Conservation (phyloP, 2,329 filamentous ascomycete species). For the Apiospora malaysiana region DNA sequence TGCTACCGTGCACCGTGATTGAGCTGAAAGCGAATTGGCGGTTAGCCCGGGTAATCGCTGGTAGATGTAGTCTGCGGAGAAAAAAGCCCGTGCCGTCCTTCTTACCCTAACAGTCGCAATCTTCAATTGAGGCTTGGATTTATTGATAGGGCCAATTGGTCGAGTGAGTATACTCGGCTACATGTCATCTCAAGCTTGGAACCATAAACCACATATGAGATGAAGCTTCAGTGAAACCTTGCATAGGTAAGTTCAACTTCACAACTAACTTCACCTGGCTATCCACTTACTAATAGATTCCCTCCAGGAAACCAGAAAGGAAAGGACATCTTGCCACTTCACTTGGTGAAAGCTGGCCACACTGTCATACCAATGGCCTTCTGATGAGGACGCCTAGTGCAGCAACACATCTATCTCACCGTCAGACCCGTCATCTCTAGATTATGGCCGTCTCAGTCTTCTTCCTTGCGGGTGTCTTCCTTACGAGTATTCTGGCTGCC, state of each 20-base stretch:
- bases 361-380: neutral
- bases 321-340: neutral
- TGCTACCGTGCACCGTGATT: neutral
- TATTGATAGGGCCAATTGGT: neutral
- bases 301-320: neutral
- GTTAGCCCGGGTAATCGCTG: neutral
- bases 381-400: neutral
- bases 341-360: neutral
- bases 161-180: neutral
- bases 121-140: neutral
- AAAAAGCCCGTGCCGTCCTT: neutral
- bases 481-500: conserved; percentile 6
- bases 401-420: neutral
- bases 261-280: neutral
- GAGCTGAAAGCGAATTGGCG: neutral
- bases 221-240: neutral
- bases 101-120: neutral
- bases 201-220: neutral
- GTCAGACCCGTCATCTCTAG: neutral
- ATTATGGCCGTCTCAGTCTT: neutral
- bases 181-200: neutral
- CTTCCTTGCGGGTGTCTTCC: neutral
- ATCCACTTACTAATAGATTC: neutral
- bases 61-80: neutral
- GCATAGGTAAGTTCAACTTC: conserved; percentile 8